phyloP scores from a whole-genome alignment of 306 rosid species.

The Crataegus laevigata region DNA sequence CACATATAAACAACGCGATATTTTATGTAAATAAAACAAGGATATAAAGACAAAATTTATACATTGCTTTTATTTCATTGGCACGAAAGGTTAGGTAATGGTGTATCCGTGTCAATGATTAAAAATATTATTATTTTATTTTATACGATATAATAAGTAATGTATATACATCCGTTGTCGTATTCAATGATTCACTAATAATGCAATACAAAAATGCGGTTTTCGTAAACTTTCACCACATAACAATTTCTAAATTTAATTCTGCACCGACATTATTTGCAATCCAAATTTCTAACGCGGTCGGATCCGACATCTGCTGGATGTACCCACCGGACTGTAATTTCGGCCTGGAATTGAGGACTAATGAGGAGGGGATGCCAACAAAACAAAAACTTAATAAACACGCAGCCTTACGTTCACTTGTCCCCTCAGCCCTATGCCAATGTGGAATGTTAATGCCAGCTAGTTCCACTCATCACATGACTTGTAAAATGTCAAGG shows the following conservation, averaged over 20 bases:
- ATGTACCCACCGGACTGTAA: neutral
- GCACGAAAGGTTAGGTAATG: rapidly evolving
- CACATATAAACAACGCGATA: too few species aligned
- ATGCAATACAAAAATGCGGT: too few species aligned
- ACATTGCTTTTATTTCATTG: neutral
- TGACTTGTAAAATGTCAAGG: too few species aligned
- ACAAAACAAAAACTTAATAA: neutral
- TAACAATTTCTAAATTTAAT: neutral
- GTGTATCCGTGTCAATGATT: too few species aligned
- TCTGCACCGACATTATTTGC: neutral
- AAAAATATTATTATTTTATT: too few species aligned
- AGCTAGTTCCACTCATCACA: neutral
- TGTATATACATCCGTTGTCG: too few species aligned
- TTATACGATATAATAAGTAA: too few species aligned
- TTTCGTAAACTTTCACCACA: too few species aligned
- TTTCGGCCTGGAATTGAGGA: neutral
- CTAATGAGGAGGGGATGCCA: neutral
- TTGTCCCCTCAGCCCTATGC: neutral
- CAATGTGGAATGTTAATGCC: neutral
- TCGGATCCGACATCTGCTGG: neutral
- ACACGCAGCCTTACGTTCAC: neutral
- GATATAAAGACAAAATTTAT: too few species aligned
- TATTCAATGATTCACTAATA: too few species aligned
- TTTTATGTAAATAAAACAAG: too few species aligned
- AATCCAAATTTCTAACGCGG: neutral